Evolutionary conservation across 2,329 filamentous ascomycete species (phyloP).

Genomic region (Sphaerostilbella broomeana): DNA sequence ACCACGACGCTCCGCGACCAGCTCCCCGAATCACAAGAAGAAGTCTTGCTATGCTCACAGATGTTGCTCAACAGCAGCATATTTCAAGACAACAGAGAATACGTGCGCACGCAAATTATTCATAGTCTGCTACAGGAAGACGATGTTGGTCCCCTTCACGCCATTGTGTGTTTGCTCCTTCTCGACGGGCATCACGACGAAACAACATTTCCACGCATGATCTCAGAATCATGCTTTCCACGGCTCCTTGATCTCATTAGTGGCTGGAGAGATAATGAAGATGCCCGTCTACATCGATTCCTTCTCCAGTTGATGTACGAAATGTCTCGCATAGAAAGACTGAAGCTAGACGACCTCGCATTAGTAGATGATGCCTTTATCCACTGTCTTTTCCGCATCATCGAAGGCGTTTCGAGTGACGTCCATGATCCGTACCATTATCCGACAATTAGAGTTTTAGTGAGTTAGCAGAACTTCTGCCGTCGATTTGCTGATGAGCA

Average conservation of each 20-base stretch:
- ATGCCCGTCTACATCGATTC: conserved; percentile 68
- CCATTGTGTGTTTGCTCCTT: conserved; percentile 76
- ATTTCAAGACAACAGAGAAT: conserved; percentile 69
- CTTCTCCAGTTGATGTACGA: conserved; percentile 89
- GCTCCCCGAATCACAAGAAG: conserved; percentile 68
- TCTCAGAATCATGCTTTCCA: conserved; percentile 75
- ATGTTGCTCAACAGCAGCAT: conserved; percentile 69
- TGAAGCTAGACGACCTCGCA: conserved; percentile 68
- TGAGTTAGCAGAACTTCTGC: no score
- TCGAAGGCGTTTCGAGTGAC: conserved; percentile 82
- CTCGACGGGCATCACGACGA: conserved; percentile 80
- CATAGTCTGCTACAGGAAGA: conserved; percentile 90
- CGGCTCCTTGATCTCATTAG: conserved; percentile 77
- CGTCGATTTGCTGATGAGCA: no score
- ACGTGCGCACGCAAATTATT: conserved; percentile 87
- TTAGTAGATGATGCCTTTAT: conserved; percentile 78
- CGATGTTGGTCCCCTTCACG: conserved; percentile 69
- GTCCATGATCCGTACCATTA: conserved; percentile 92
- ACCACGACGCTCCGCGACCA: conserved; percentile 69
- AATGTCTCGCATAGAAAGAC: conserved; percentile 85
- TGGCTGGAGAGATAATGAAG: conserved; percentile 54
- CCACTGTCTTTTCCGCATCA: conserved; percentile 74
- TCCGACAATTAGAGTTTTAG: conserved; percentile 84
- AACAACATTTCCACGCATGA: conserved; percentile 77
- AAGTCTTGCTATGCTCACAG: conserved; percentile 73